phyloP scores from a whole-genome alignment of 75 land plant species.

The Larix kaempferi region DNA sequence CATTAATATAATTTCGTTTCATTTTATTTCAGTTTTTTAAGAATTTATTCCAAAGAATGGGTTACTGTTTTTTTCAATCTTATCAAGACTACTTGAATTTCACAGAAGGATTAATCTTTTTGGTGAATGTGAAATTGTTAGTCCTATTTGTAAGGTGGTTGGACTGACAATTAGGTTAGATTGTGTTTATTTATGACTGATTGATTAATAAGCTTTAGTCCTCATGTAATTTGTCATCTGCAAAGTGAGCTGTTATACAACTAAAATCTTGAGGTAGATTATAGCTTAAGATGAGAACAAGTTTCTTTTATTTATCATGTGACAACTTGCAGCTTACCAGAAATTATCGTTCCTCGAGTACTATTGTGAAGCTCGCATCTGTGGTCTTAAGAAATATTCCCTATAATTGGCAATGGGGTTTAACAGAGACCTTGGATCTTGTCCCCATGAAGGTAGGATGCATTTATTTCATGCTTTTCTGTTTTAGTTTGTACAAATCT shows the following conservation, averaged over 20 bases:
- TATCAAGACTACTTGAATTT: too few relatives aligned
- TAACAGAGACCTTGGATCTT: constrained; percentile 7
- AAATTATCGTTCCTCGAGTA: constrained; percentile 22
- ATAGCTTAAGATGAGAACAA: background rate
- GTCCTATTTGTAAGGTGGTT: background rate
- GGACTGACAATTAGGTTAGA: background rate
- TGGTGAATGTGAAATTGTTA: background rate
- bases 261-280: background rate
- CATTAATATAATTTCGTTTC: too few relatives aligned
- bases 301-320: background rate
- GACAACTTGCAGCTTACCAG: constrained; percentile 13
- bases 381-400: constrained; percentile 5
- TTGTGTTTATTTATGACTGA: background rate
- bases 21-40: too few relatives aligned
- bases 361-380: constrained; percentile 20
- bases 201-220: background rate
- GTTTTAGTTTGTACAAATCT: background rate
- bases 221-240: background rate
- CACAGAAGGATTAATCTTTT: too few relatives aligned
- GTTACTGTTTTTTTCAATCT: too few relatives aligned
- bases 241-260: background rate
- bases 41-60: too few relatives aligned
- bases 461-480: background rate
- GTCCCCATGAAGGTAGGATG: constrained; percentile 16
- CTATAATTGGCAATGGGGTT: constrained; percentile 4